phyloP scores from a whole-genome alignment of 768 basidiomycete genomes.

The Mycena filopes region DNA sequence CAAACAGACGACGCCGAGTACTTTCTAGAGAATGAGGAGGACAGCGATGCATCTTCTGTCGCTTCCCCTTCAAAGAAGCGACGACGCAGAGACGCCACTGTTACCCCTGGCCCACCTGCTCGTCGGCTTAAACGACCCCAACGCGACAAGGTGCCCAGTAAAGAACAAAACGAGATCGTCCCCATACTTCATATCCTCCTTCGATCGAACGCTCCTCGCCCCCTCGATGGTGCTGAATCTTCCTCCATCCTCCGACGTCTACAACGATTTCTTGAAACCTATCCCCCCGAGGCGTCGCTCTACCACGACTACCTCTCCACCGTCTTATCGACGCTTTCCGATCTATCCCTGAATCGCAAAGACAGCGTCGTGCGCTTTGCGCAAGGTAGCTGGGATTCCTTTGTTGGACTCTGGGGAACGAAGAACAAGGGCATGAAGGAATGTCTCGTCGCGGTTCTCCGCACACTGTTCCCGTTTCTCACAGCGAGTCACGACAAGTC shows the following conservation, averaged over 20 bases:
- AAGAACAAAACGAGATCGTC: slow-evolving; percentile 78
- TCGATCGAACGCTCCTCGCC: slow-evolving; percentile 65
- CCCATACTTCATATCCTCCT: slow-evolving; percentile 71
- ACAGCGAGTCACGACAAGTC: slow-evolving; percentile 48
- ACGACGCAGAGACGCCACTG: slow-evolving; percentile 35
- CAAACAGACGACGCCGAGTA: slow-evolving; percentile 45
- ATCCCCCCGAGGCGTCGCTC: slow-evolving; percentile 80
- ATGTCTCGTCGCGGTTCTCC: slow-evolving; percentile 77
- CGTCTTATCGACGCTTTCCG: slow-evolving; percentile 74
- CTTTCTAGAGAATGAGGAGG: slow-evolving; percentile 33
- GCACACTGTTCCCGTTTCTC: slow-evolving; percentile 78
- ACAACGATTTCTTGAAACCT: slow-evolving; percentile 69
- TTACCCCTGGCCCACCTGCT: neutral
- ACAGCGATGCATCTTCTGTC: slow-evolving; percentile 36
- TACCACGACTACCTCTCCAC: slow-evolving; percentile 79
- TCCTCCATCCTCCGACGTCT: slow-evolving; percentile 69
- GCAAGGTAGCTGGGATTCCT: slow-evolving; percentile 64
- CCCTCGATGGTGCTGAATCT: slow-evolving; percentile 53
- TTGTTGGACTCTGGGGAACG: slow-evolving; percentile 81
- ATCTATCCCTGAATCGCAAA: slow-evolving; percentile 82
- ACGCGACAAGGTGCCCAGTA: slow-evolving; percentile 22
- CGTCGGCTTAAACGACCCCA: slow-evolving; percentile 3
- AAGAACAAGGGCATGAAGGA: slow-evolving; percentile 85
- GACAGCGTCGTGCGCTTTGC: slow-evolving; percentile 71
- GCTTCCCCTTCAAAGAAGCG: slow-evolving; percentile 51